These are phyloP conservation scores for Cyclocybe cylindracea DNA, from an alignment of 768 basidiomycete species.

Conservation along the genomic window DNA sequence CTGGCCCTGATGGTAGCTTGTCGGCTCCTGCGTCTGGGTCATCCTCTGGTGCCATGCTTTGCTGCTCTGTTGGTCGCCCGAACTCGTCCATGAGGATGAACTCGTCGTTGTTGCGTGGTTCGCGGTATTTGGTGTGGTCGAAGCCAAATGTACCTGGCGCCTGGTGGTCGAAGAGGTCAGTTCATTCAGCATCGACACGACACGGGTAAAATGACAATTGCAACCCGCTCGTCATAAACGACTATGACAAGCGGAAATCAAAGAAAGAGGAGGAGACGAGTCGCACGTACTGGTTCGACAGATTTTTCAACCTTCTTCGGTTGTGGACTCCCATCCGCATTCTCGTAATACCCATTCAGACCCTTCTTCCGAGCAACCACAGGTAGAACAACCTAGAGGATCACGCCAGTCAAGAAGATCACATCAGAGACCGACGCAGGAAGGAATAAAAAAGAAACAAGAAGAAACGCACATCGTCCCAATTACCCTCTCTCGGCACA, in stretches of 20 bases:
- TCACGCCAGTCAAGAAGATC: conserved; percentile 7
- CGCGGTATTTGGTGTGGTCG: conserved; percentile 70
- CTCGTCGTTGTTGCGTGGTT: conserved; percentile 41
- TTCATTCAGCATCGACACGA: neutral
- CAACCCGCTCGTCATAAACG: neutral
- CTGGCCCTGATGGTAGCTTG: conserved; percentile 7
- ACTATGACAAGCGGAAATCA: conserved; percentile 2
- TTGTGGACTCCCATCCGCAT: conserved; percentile 69
- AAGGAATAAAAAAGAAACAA: conserved; percentile 8
- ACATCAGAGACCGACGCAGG: neutral
- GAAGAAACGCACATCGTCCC: conserved; percentile 70
- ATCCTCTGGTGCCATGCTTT: conserved; percentile 17
- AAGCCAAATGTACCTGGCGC: conserved; percentile 85
- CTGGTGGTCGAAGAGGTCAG: conserved; percentile 32
- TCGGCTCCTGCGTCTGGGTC: conserved; percentile 20
- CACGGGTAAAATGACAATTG: conserved; percentile 1
- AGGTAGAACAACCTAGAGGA: conserved; percentile 72
- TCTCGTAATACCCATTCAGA: conserved; percentile 67
- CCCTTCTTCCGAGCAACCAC: conserved; percentile 85
- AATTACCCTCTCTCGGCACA: conserved; percentile 65
- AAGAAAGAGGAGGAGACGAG: neutral
- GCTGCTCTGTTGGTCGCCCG: conserved; percentile 38
- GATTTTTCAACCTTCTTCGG: conserved; percentile 42
- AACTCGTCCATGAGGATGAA: conserved; percentile 69
- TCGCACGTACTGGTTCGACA: conserved; percentile 58